Conservation (phyloP, 2,329 filamentous ascomycete genomes). For the Ilyonectria robusta region DNA sequence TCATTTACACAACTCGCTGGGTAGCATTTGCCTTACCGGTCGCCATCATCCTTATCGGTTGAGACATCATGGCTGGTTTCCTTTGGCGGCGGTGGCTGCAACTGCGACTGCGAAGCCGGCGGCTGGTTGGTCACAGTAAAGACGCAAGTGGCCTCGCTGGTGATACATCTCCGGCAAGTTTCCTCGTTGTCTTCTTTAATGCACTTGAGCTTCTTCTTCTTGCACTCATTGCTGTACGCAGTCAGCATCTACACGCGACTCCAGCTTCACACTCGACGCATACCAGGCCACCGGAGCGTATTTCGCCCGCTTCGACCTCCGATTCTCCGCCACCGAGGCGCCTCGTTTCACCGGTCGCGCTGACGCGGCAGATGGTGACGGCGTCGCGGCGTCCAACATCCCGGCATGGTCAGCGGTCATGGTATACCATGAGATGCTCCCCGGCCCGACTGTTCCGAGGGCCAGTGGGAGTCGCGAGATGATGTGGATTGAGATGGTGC, state of each 20-base stretch:
- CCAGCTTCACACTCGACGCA: conserved; percentile 11
- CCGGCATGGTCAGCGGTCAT: conserved; percentile 23
- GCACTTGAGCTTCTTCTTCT: conserved; percentile 59
- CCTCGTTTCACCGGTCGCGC: conserved; percentile 15
- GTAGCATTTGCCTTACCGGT: background rate
- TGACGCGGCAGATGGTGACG: conserved; percentile 19
- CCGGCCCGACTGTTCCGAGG: conserved; percentile 15
- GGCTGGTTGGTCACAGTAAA: conserved; percentile 32
- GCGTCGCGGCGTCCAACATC: conserved; percentile 14
- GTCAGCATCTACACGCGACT: conserved; percentile 21
- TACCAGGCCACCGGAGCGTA: conserved; percentile 57
- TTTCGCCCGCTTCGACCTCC: conserved; percentile 52
- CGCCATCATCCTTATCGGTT: conserved; percentile 4
- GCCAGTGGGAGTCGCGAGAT: background rate
- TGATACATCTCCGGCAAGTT: conserved; percentile 50
- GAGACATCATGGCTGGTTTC: conserved; percentile 38
- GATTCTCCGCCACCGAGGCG: conserved; percentile 8
- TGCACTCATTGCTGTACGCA: conserved; percentile 54
- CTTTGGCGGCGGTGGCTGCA: conserved; percentile 34
- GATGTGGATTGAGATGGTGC: background rate
- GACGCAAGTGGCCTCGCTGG: conserved; percentile 45
- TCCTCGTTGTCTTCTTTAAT: conserved; percentile 42
- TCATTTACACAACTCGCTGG: too few relatives aligned
- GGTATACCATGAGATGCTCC: conserved; percentile 4
- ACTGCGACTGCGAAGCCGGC: background rate